These are phyloP conservation scores for Austropuccinia psidii DNA, from an alignment of 1,284 basidiomycete species.

Conservation along the genomic window DNA sequence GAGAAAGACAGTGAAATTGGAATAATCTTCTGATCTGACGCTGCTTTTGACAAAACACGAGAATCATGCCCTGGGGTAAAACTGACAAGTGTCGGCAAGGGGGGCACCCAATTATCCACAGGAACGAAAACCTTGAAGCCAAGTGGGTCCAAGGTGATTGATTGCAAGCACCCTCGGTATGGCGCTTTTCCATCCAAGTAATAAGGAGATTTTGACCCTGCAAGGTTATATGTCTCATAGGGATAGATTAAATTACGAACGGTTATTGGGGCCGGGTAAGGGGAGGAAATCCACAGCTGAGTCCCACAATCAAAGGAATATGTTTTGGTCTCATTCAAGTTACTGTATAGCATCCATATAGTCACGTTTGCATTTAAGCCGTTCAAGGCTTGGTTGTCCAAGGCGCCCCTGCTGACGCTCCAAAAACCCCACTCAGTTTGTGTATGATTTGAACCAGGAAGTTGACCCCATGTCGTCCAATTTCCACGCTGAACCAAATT, in stretches of 20 bases:
- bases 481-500: constrained; percentile 68
- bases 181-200: constrained; percentile 56
- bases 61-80: constrained; percentile 78
- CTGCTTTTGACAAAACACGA: constrained; percentile 55
- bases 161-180: constrained; percentile 63
- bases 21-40: constrained; percentile 57
- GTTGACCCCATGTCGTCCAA: constrained; percentile 66
- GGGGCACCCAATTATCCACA: constrained; percentile 57
- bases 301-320: constrained; percentile 48
- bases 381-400: constrained; percentile 47
- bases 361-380: constrained; percentile 54
- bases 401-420: constrained; percentile 55
- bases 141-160: constrained; percentile 62
- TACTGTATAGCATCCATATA: constrained; percentile 37
- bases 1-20: constrained; percentile 71
- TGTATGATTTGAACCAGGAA: constrained; percentile 72
- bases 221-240: constrained; percentile 65
- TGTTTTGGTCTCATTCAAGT: constrained; percentile 27
- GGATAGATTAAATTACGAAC: constrained; percentile 72
- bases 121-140: constrained; percentile 76
- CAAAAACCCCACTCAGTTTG: constrained; percentile 75
- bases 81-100: constrained; percentile 64
- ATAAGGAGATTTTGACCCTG: constrained; percentile 59
- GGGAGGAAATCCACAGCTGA: constrained; percentile 53
- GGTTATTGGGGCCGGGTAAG: constrained; percentile 57